Base-by-base conservation (phyloP, 1,284 basidiomycete species). In the Marasmius tenuissimus region DNA sequence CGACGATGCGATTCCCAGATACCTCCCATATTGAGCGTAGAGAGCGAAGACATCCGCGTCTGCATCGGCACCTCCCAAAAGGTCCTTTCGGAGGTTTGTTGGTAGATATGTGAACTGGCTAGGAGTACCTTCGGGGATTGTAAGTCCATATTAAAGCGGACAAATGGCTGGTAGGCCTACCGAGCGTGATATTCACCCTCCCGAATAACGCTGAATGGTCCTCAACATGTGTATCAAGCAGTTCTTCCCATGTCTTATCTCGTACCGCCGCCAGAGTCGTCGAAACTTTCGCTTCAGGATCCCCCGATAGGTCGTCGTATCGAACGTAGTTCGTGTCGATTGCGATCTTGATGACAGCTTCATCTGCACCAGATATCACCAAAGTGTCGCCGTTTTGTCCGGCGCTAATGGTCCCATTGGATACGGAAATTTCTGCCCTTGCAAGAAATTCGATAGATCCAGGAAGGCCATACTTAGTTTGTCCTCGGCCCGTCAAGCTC, bases 321-420 rank as follows among this genome's bases (percentile, higher is more conserved):
- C 62, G 62, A 20, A 65, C 22, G 49, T 63, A 65, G 38, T 63
- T 65, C 34, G 64, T 65, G 59, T 63, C 60, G 55, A 65, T 63
- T 4, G 62, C 64, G 35, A 65, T 49, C 18, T 63, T 39, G 10
- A 65, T 59, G 33, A 61, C 16, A 5, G 60, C 62, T 56, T 63
- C 62, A 34, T 65, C 62, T 9, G 64, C 64, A 37, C 59, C 52
- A 10, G 58, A 34, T 3, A 65, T 57, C 9, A 40, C 37, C 33
- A 61, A 33, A 18, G 56, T 40, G 37, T 54, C 45, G 18, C 40
- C 42, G 27, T 40, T 51, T 16, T 20, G 20, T 14, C n/a, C 34
- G 20, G 60, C 38, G 2, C 14, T 18, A 39, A 59, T 52, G 10
- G 8, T 50, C 2, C 39, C 55, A n/a, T 20, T 20, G 6, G 14